phyloP scores from a whole-genome alignment of 805 yeast genomes.

The Barnettozyma californica region DNA sequence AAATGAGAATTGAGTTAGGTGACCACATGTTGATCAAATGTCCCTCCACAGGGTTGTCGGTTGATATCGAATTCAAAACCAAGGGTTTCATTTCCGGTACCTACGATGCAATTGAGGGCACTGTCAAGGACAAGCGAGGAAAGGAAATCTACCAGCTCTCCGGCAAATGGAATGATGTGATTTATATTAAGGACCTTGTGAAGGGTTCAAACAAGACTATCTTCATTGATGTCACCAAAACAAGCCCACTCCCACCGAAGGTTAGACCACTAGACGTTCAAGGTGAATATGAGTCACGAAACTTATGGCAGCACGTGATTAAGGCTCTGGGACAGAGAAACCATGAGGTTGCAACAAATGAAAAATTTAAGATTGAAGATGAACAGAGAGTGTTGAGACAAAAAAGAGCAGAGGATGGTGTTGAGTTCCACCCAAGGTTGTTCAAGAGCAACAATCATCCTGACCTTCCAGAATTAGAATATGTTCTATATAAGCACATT shows the following conservation, averaged over 20 bases:
- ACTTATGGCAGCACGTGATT: slow-evolving; percentile 77
- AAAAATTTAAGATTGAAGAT: slow-evolving; percentile 82
- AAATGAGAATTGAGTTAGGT: slow-evolving; percentile 84
- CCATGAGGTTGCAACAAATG: slow-evolving; percentile 82
- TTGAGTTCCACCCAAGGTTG: slow-evolving; percentile 73
- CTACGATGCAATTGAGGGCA: slow-evolving; percentile 84
- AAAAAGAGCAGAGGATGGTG: slow-evolving; percentile 70
- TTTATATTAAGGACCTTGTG: slow-evolving; percentile 54
- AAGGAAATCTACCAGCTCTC: slow-evolving; percentile 58
- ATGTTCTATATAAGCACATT: slow-evolving; percentile 58
- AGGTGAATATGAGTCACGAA: slow-evolving; percentile 73
- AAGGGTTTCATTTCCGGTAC: slow-evolving; percentile 93
- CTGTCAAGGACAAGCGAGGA: slow-evolving; percentile 47
- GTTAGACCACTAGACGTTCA: slow-evolving; percentile 81
- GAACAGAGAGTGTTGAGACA: slow-evolving; percentile 74
- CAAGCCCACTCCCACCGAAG: slow-evolving; percentile 52
- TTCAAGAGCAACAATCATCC: slow-evolving; percentile 47
- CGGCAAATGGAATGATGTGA: slow-evolving; percentile 92
- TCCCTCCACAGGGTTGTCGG: slow-evolving; percentile 48
- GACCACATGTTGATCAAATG: slow-evolving; percentile 82
- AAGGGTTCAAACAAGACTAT: slow-evolving; percentile 40
- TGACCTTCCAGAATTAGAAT: slow-evolving; percentile 47
- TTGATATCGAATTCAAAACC: slow-evolving; percentile 89
- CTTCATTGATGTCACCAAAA: slow-evolving; percentile 56
- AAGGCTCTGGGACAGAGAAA: slow-evolving; percentile 75